Evolutionary conservation across 2,329 filamentous ascomycete species (phyloP).

Genomic region (Curvularia verruculosa): DNA sequence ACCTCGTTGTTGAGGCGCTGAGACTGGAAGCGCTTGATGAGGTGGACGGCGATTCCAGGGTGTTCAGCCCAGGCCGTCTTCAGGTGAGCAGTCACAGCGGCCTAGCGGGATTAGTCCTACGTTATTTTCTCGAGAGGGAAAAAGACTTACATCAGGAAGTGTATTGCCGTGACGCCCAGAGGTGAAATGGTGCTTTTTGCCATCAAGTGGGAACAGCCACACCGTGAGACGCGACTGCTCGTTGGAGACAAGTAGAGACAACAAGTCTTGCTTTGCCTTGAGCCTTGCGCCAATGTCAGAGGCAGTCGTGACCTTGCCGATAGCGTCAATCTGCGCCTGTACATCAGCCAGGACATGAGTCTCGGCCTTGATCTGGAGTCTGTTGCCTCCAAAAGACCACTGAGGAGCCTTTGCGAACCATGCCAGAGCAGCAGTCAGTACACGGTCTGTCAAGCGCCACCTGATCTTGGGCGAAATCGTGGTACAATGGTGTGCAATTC

Average conservation of each 20-base stretch:
- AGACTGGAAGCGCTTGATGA: slow-evolving; percentile 79
- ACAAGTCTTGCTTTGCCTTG: slow-evolving; percentile 80
- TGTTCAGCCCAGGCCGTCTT: slow-evolving; percentile 86
- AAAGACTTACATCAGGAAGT: slow-evolving; percentile 47
- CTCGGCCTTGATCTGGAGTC: slow-evolving; percentile 92
- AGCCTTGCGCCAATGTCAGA: slow-evolving; percentile 65
- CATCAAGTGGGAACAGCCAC: slow-evolving; percentile 83
- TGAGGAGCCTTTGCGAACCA: slow-evolving; percentile 87
- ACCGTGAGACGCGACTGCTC: slow-evolving; percentile 84
- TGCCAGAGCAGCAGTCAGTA: slow-evolving; percentile 80
- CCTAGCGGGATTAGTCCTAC: slow-evolving; percentile 48
- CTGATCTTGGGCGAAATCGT: slow-evolving; percentile 67
- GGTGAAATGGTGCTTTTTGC: slow-evolving; percentile 60
- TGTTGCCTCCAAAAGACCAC: slow-evolving; percentile 96
- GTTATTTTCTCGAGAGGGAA: neutral
- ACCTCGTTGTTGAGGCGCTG: slow-evolving; percentile 75
- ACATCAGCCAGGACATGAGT: slow-evolving; percentile 81
- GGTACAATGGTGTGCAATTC: slow-evolving; percentile 75
- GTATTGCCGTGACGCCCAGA: slow-evolving; percentile 52
- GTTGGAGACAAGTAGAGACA: slow-evolving; percentile 79
- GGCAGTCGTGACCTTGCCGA: slow-evolving; percentile 64
- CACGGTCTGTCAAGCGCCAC: slow-evolving; percentile 86
- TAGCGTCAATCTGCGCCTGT: slow-evolving; percentile 66
- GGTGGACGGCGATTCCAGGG: slow-evolving; percentile 84
- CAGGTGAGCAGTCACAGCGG: slow-evolving; percentile 67